Conservation (phyloP, 1,284 basidiomycete species). For the Marasmius sp. region DNA sequence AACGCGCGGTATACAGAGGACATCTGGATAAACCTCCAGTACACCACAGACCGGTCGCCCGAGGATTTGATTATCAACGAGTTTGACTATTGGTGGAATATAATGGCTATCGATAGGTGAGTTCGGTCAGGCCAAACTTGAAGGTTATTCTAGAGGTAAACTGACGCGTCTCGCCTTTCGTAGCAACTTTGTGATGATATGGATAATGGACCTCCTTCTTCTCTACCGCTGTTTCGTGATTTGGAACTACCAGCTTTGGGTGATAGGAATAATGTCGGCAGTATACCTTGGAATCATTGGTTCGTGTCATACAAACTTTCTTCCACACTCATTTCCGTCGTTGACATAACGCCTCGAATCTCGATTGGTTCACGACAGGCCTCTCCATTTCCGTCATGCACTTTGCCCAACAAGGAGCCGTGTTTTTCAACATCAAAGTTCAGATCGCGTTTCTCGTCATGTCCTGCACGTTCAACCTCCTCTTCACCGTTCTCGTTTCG, state of each 20-base stretch:
- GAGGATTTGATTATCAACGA: slow-evolving; percentile 23
- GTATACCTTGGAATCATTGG: slow-evolving; percentile 25
- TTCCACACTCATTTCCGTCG: not conserved
- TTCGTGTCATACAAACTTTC: slow-evolving; percentile 4
- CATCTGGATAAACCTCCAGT: slow-evolving; percentile 32
- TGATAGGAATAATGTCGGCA: slow-evolving; percentile 23
- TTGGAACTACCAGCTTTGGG: slow-evolving; percentile 19
- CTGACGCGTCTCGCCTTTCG: not conserved
- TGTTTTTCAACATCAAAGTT: slow-evolving; percentile 24
- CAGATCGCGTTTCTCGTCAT: slow-evolving; percentile 28
- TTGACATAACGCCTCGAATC: not conserved
- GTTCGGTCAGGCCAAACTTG: not conserved
- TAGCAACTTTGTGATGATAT: slow-evolving; percentile 8
- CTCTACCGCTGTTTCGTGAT: slow-evolving; percentile 28
- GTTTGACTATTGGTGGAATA: slow-evolving; percentile 22
- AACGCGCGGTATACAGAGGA: slow-evolving; percentile 31
- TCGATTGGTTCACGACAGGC: slow-evolving; percentile 12
- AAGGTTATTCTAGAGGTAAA: not conserved
- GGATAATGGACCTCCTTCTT: slow-evolving; percentile 13
- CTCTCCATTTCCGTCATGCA: slow-evolving; percentile 25
- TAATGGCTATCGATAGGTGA: slow-evolving; percentile 25
- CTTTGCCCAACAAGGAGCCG: slow-evolving; percentile 13
- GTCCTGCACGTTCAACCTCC: slow-evolving; percentile 25
- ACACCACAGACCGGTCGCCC: slow-evolving; percentile 17
- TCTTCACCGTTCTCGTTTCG: slow-evolving; percentile 28